These are phyloP conservation scores for Fragaria vesca DNA, from an alignment of 306 rosid genomes.

Conservation along the genomic window DNA sequence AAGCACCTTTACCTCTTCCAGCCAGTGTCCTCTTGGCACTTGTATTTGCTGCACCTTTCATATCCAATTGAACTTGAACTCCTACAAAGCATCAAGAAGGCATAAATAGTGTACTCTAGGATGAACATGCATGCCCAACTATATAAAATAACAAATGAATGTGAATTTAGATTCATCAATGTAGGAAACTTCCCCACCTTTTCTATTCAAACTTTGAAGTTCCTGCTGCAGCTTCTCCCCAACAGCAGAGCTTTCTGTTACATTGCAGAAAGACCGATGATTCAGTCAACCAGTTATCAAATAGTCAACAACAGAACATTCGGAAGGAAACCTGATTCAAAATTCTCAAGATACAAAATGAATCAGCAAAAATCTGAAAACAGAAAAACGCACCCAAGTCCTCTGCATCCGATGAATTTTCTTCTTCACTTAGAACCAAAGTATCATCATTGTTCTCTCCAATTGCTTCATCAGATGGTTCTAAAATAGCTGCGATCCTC, in stretches of 20 bases:
- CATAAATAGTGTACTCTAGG: conserved; percentile 9
- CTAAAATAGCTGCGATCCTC: conserved; percentile 84
- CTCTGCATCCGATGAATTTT: conserved; percentile 63
- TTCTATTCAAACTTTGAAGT: conserved; percentile 72
- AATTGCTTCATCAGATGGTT: conserved; percentile 59
- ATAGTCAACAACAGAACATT: not conserved
- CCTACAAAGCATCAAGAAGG: conserved; percentile 40
- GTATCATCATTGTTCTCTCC: conserved; percentile 51
- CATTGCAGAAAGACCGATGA: conserved; percentile 24
- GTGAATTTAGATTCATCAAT: conserved; percentile 8
- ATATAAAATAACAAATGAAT: not conserved
- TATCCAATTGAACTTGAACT: conserved; percentile 67
- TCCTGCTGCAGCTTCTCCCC: conserved; percentile 83
- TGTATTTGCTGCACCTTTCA: conserved; percentile 64
- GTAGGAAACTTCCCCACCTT: conserved; percentile 47
- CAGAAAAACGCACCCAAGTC: conserved; percentile 45
- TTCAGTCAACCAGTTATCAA: not conserved
- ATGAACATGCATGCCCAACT: conserved; percentile 8
- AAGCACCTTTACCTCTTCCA: conserved; percentile 67
- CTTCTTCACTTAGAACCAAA: conserved; percentile 67
- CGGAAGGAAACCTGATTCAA: not conserved
- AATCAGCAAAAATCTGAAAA: not conserved
- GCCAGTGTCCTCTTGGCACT: conserved; percentile 58
- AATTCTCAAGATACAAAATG: not conserved
- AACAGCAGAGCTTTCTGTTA: conserved; percentile 43